Conservation (phyloP, 2,329 filamentous ascomycete genomes). For the Seiridium cupressi region DNA sequence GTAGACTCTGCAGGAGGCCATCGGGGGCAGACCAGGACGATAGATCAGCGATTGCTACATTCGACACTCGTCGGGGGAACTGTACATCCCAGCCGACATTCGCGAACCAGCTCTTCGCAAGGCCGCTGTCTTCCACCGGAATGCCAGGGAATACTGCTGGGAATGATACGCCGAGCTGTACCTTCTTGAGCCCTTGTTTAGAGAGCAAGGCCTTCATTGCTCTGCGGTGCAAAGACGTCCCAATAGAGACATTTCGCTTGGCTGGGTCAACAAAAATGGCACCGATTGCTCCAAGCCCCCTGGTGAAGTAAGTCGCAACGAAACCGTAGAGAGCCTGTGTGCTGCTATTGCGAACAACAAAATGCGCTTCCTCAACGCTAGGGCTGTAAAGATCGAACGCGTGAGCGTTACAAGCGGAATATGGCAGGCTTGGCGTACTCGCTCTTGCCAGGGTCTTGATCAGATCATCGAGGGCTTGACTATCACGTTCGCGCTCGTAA, state of each 20-base stretch:
- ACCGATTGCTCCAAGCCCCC: constrained; percentile 71
- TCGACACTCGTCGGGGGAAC: constrained; percentile 56
- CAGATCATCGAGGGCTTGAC: constrained; percentile 70
- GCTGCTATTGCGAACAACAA: constrained; percentile 90
- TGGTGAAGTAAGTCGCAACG: constrained; percentile 81
- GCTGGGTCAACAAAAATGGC: constrained; percentile 86
- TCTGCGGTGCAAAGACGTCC: constrained; percentile 82
- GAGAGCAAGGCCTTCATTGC: constrained; percentile 74
- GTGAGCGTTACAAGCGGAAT: constrained; percentile 68
- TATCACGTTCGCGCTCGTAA: constrained; percentile 79
- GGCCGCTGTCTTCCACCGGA: constrained; percentile 54
- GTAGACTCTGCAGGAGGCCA: constrained; percentile 70
- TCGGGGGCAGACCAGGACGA: constrained; percentile 72
- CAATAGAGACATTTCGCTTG: constrained; percentile 85
- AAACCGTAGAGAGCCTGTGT: constrained; percentile 91
- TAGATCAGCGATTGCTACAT: constrained; percentile 74
- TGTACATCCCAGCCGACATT: constrained; percentile 82
- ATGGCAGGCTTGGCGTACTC: constrained; percentile 64
- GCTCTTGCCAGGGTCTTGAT: constrained; percentile 68
- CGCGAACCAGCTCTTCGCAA: constrained; percentile 76
- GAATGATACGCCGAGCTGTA: constrained; percentile 78
- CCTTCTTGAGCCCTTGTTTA: constrained; percentile 69
- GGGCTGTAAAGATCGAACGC: constrained; percentile 74
- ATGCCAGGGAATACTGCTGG: constrained; percentile 87
- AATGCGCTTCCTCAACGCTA: constrained; percentile 77